Conservation (phyloP, 1,284 basidiomycete species). For the Austroboletus rostrupii region DNA sequence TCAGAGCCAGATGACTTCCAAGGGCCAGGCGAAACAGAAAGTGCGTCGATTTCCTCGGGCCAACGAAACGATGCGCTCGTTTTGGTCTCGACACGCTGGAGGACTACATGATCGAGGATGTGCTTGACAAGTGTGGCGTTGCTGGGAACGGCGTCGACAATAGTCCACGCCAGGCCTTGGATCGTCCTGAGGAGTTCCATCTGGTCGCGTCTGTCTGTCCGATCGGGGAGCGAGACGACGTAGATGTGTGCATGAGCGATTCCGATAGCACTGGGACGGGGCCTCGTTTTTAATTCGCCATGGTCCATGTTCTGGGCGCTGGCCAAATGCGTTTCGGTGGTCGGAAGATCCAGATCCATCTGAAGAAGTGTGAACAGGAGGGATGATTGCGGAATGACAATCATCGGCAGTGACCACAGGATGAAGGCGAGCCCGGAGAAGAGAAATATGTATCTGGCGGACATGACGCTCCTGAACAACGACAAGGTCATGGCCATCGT, state of each 20-base stretch:
- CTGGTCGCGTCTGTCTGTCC: constrained; percentile 24
- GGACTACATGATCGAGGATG: constrained; percentile 42
- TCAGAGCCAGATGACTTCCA: constrained; percentile 34
- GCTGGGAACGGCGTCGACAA: constrained; percentile 45
- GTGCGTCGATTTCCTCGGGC: constrained; percentile 40
- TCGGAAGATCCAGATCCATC: constrained; percentile 5
- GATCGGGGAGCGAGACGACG: constrained; percentile 44
- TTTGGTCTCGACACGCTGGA: constrained; percentile 28
- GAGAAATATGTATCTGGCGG: constrained; percentile 26
- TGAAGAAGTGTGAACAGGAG: constrained; percentile 13
- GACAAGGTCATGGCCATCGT: constrained; percentile 32
- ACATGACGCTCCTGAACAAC: constrained; percentile 10
- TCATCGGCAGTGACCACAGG: constrained; percentile 20
- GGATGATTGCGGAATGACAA: constrained; percentile 13
- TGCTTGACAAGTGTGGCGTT: constrained; percentile 35
- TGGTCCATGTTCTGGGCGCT: constrained; percentile 8
- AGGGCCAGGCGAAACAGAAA: constrained; percentile 25
- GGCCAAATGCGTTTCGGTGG: neutral
- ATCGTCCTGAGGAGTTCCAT: constrained; percentile 18
- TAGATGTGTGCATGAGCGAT: constrained; percentile 37
- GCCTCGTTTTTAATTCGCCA: constrained; percentile 35
- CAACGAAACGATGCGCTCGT: constrained; percentile 36
- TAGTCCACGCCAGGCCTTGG: constrained; percentile 45
- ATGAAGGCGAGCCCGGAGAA: constrained; percentile 22
- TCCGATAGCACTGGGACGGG: constrained; percentile 15